Percentiles rank a stretch among this genome's conserved stretches.
Evolutionary conservation across 106 monocot species (phyloP).

Genomic region (Xerophyta viscosa): DNA sequence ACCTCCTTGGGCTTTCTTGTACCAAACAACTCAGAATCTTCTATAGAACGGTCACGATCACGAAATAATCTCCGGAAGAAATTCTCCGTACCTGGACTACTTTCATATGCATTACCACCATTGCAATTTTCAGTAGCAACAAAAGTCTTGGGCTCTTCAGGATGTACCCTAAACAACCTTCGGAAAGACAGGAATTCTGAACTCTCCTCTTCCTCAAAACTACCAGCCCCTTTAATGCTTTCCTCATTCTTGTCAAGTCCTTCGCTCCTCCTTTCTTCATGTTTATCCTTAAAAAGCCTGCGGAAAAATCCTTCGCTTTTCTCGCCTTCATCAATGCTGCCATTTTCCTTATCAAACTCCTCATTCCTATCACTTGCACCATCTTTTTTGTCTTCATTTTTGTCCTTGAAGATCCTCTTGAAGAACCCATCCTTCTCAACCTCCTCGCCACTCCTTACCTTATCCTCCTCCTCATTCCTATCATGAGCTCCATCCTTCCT

Average conservation of each 20-base stretch:
- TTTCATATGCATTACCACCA: constrained; percentile 30
- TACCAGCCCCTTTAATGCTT: constrained; percentile 19
- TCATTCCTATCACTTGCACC: constrained; percentile 16
- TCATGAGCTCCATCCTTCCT: constrained; percentile 20
- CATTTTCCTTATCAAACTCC: constrained; percentile 28
- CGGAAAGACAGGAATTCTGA: constrained; percentile 81
- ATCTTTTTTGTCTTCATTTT: constrained; percentile 36
- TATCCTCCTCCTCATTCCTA: constrained; percentile 33
- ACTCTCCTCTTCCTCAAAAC: constrained; percentile 68
- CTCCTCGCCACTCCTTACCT: constrained; percentile 23
- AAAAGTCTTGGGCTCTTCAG: constrained; percentile 55
- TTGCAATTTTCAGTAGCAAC: constrained; percentile 33
- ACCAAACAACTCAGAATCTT: constrained; percentile 90
- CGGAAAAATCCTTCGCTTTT: constrained; percentile 67
- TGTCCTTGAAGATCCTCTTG: constrained; percentile 51
- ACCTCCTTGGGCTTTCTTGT: constrained; percentile 74
- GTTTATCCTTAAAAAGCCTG: constrained; percentile 81
- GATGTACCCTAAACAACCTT: constrained; percentile 83
- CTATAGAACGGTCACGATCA: constrained; percentile 86
- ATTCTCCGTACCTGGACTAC: constrained; percentile 86
- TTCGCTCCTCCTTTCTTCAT: constrained; percentile 60
- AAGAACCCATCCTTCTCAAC: constrained; percentile 65
- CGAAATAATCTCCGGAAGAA: constrained; percentile 86
- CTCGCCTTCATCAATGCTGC: constrained; percentile 33
- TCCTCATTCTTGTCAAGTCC: constrained; percentile 32